phyloP scores from a whole-genome alignment of 1,284 basidiomycete species.

The Rhodotorula sp. region DNA sequence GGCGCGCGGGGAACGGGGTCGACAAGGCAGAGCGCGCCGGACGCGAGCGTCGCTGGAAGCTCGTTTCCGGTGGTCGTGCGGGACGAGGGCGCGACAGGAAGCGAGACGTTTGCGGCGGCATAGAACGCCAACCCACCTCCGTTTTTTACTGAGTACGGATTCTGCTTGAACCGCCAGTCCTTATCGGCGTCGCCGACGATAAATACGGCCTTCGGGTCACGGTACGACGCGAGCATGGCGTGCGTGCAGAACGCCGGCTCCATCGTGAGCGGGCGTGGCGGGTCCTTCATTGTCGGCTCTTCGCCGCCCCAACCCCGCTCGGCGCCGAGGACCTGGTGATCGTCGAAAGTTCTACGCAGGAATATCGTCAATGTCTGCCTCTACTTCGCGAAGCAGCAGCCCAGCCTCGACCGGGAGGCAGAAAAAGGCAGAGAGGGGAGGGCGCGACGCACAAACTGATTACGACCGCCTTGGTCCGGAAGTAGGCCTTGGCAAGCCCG shows the following conservation, averaged over 20 bases:
- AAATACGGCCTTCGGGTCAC: slow-evolving; percentile 22
- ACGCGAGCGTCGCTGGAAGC: slow-evolving; percentile 15
- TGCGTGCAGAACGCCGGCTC: slow-evolving; percentile 32
- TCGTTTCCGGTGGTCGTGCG: background rate
- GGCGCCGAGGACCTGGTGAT: slow-evolving; percentile 33
- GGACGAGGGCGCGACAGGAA: slow-evolving; percentile 3
- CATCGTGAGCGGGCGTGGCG: slow-evolving; percentile 14
- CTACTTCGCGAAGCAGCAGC: no score
- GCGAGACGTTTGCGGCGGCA: slow-evolving; percentile 27
- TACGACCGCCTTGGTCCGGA: slow-evolving; percentile 28
- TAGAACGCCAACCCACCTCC: slow-evolving; percentile 35
- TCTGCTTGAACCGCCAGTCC: slow-evolving; percentile 33
- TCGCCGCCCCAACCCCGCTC: slow-evolving; percentile 23
- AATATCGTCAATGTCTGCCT: no score
- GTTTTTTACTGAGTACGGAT: slow-evolving; percentile 18
- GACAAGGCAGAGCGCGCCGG: slow-evolving; percentile 33
- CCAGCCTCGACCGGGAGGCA: background rate
- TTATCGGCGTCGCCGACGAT: slow-evolving; percentile 27
- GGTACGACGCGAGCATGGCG: slow-evolving; percentile 23
- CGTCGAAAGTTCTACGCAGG: slow-evolving; percentile 18
- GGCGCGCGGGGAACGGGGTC: slow-evolving; percentile 8
- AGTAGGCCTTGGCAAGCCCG: slow-evolving; percentile 27
- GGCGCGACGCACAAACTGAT: slow-evolving; percentile 21
- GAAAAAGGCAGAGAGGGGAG: background rate
- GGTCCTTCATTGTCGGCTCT: slow-evolving; percentile 19